Evolutionary conservation across 2,329 filamentous ascomycete species (phyloP), one percentile per base, ranked within the genome.

Genomic region (Cucurbitaria berberidis): DNA sequence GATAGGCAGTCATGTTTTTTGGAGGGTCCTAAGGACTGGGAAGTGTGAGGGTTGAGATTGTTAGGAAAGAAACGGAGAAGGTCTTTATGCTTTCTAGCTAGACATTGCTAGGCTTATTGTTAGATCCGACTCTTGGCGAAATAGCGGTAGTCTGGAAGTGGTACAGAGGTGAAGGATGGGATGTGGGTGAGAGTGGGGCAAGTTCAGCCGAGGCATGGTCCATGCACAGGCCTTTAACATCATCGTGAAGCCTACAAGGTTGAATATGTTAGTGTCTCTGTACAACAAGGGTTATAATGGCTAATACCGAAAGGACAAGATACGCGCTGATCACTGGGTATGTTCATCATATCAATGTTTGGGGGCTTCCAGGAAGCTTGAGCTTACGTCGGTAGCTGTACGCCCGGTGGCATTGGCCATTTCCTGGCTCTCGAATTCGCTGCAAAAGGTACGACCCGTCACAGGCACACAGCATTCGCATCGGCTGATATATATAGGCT

Each of bases 341-440:
- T 49, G 68, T 42, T 8, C 22, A 18, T 29, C 40, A 11, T 10
- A 5, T 18, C 22, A 6, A 15, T 18, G 13, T 8, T 15, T 22
- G 2, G 11, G n/a, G 21, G 24, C 19, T 11, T 13, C 13, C 7
- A 30, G 1, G 22, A 16, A 22, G 32, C 45, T 32, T 13, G 6
- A 26, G 49, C 62, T 67, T 34, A 70, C 55, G 30, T 24, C 26
- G 54, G 22, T 40, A 79, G 79, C 38, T 80, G 81, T 65, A 80
- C 77, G 1, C 80, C 82, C 6, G 82, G 83, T 34, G 82, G 83
- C 41, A 86, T 87, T 56, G 85, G 85, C 24, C 80, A 86, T 63
- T 80, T 80, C 15, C 76, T 87, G 13, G 83, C 84, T 1, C 76
- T 78, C 16, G 82, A 86, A 62, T 87, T 87, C 64, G 77, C 84